These are phyloP conservation scores for Dianthus caryophyllus DNA, from an alignment of 148 eudicot species.

Conservation along the genomic window DNA sequence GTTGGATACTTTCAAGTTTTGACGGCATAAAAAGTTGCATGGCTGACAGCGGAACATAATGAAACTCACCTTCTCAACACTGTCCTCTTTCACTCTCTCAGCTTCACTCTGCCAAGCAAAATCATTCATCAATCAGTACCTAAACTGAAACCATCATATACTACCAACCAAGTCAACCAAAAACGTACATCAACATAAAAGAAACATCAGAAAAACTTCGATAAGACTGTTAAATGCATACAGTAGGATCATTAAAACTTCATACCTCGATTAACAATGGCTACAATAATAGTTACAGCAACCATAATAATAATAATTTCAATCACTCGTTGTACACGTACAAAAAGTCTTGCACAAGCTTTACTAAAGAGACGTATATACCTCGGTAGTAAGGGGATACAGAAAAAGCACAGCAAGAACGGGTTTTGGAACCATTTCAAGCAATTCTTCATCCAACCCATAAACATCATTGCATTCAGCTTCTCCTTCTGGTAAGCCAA, in stretches of 20 bases:
- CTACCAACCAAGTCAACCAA: neutral
- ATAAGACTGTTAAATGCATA: too few species aligned
- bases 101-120: conserved; percentile 66
- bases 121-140: neutral
- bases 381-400: conserved; percentile 78
- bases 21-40: too few species aligned
- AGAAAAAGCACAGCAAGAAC: conserved; percentile 88
- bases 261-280: too few species aligned
- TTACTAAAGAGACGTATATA: conserved; percentile 3
- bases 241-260: too few species aligned
- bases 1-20: too few species aligned
- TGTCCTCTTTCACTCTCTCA: conserved; percentile 69
- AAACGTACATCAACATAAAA: neutral
- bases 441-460: conserved; percentile 77
- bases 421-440: conserved; percentile 90
- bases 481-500: conserved; percentile 65
- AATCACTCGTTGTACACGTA: too few species aligned
- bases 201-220: too few species aligned
- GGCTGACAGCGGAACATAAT: neutral
- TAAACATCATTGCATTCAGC: conserved; percentile 93
- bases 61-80: conserved; percentile 48
- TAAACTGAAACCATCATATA: neutral
- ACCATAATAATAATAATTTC: too few species aligned
- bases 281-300: too few species aligned
- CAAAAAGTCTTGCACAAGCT: too few species aligned